Evolutionary conservation across 2,329 filamentous ascomycete genomes (phyloP), one percentile per base, ranked within the genome.

Genomic region (Botrytis pseudocinerea): DNA sequence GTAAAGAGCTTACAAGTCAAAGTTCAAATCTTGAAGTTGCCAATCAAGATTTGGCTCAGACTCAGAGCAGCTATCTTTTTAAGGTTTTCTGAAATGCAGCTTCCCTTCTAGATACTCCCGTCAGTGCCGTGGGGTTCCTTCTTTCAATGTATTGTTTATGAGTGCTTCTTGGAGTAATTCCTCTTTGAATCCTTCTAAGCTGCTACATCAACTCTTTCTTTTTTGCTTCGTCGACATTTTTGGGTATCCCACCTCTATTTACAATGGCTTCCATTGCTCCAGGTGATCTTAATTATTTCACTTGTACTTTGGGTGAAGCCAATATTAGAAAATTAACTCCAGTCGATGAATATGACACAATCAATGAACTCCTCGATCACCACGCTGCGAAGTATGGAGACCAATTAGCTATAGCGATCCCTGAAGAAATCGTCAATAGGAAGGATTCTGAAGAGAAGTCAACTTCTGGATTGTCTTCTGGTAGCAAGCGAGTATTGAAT

Each of bases 281-380:
- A 38, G 20, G 22, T 20, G 57, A 42, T 51, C 46, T 71, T 12
- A 74, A 74, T 48, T 90, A 90, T 79, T 91, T 91, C 77, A 85
- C 85, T 5, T 91, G 89, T 79, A 90, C 88, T 0, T 83, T 91
- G 2, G 89, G 87, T 1, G 84, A 90, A 78, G 16, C 82, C 81
- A 1, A 80, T 80, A 73, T 40, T 61, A 12, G 79, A 80, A 1
- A 77, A 70, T 46, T 76, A 77, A 74, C 84, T 82, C 74, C 82
- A 88, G 66, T 83, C 89, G 73, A 77, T 90, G 46, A 57, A 44
- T 76, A 84, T 90, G 40, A 80, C 4, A 87, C 84, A 0, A 83
- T 90, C 72, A 83, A 84, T 70, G 80, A 85, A 0, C 83, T 90
- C 72, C 79, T 90, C 28, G 83, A 85, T n/a, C 64, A 66, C 38